These are phyloP conservation scores for Neltuma alba DNA, from an alignment of 306 rosid species.

Conservation along the genomic window DNA sequence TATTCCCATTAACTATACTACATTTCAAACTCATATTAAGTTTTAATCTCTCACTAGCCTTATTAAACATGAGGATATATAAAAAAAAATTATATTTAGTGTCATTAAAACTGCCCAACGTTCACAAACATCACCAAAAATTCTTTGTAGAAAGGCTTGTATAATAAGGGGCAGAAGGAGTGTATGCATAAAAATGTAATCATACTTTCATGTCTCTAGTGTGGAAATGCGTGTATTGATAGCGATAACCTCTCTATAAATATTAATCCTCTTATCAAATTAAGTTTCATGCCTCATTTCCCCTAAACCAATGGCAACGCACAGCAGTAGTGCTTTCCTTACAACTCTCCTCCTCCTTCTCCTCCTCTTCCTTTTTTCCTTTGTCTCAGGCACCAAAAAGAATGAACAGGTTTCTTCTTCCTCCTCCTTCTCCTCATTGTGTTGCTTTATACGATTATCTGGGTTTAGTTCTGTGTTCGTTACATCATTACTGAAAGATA, in stretches of 20 bases:
- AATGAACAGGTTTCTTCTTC: constrained; percentile 36
- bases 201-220: background rate
- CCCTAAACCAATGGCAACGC: constrained; percentile 16
- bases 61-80: too few species aligned
- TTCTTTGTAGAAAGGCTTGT: too few species aligned
- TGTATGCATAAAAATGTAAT: too few species aligned
- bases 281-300: constrained; percentile 14
- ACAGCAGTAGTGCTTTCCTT: constrained; percentile 9
- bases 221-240: background rate
- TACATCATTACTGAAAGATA: constrained; percentile 2
- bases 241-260: background rate
- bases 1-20: too few species aligned
- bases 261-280: background rate
- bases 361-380: constrained; percentile 33
- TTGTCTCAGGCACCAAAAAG: constrained; percentile 29
- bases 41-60: too few species aligned
- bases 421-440: background rate
- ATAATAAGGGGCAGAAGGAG: too few species aligned
- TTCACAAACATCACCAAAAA: too few species aligned
- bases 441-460: background rate
- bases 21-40: too few species aligned
- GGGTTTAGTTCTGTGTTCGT: background rate
- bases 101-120: too few species aligned
- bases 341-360: constrained; percentile 12
- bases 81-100: too few species aligned